phyloP scores from a whole-genome alignment of 2,329 filamentous ascomycete genomes.

The Didymella pomorum region DNA sequence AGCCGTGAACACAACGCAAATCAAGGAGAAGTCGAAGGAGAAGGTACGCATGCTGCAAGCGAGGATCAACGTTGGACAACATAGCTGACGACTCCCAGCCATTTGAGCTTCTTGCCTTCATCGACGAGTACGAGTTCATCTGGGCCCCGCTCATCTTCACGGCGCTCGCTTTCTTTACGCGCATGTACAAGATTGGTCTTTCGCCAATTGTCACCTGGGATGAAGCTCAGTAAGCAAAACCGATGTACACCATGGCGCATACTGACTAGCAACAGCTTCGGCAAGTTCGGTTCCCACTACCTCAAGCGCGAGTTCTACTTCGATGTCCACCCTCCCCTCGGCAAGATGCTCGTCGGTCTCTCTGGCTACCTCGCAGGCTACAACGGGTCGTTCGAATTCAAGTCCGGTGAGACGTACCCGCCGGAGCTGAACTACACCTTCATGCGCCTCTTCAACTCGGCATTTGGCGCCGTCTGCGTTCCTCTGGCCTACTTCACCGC shows the following conservation, averaged over 20 bases:
- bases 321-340: constrained; percentile 92
- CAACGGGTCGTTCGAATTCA: constrained; percentile 99
- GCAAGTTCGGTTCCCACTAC: constrained; percentile 99
- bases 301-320: constrained; percentile 99
- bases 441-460: constrained; percentile 97
- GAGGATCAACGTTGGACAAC: neutral
- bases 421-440: constrained; percentile 95
- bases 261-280: constrained; percentile 68
- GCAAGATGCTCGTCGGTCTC: constrained; percentile 97
- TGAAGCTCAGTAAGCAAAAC: constrained; percentile 70
- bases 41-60: constrained; percentile 48
- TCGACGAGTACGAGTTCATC: constrained; percentile 69
- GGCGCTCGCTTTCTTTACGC: constrained; percentile 69
- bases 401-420: constrained; percentile 95
- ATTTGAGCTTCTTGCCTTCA: constrained; percentile 67
- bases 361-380: constrained; percentile 97
- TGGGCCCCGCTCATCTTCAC: constrained; percentile 71
- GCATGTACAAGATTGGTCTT: constrained; percentile 72
- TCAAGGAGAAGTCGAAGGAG: constrained; percentile 57
- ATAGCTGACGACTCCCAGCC: constrained; percentile 42
- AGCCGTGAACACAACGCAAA: constrained; percentile 43
- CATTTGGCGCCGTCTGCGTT: constrained; percentile 91
- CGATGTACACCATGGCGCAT: neutral
- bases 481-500: constrained; percentile 96
- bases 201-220: constrained; percentile 79